phyloP scores from a whole-genome alignment of 768 basidiomycete genomes.

The Pulveroboletus frians region DNA sequence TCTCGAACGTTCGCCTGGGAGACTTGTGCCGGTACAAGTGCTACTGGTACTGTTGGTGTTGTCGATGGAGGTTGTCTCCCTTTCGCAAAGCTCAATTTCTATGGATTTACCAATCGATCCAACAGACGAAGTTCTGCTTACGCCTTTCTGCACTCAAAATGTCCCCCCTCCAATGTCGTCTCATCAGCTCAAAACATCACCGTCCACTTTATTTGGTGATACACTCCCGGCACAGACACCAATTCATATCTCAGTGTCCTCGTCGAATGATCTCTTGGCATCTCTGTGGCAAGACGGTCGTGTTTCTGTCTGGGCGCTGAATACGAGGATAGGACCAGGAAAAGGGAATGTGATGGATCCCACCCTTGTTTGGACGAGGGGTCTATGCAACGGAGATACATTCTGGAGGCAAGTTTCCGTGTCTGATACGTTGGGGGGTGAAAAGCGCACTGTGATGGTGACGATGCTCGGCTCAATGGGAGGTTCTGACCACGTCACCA shows the following conservation, averaged over 20 bases:
- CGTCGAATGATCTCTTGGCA: conserved; percentile 52
- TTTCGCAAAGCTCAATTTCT: neutral
- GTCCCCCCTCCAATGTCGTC: conserved; percentile 98
- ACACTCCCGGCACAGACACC: conserved; percentile 36
- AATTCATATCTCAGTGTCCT: conserved; percentile 60
- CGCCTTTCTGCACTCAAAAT: conserved; percentile 91
- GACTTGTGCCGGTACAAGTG: conserved; percentile 65
- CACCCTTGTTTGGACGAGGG: conserved; percentile 31
- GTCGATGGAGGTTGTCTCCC: conserved; percentile 75
- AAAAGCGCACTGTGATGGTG: conserved; percentile 17
- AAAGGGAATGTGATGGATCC: conserved; percentile 59
- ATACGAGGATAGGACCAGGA: conserved; percentile 56
- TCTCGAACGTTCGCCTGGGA: conserved; percentile 74
- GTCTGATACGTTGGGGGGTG: conserved; percentile 6
- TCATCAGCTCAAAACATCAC: conserved; percentile 35
- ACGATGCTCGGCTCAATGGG: conserved; percentile 38
- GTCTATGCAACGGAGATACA: conserved; percentile 9
- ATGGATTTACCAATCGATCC: neutral
- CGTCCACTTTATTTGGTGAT: neutral
- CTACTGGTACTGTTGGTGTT: conserved; percentile 85
- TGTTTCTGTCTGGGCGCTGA: conserved; percentile 65
- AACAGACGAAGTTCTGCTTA: conserved; percentile 71
- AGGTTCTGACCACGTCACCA: conserved; percentile 31
- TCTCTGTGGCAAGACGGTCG: conserved; percentile 67
- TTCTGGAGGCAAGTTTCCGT: conserved; percentile 30